Percentiles rank a stretch among this genome's conserved stretches.
Evolutionary conservation across 176 grass and related monocot species (phyloP).

Genomic region (Secale cereale): DNA sequence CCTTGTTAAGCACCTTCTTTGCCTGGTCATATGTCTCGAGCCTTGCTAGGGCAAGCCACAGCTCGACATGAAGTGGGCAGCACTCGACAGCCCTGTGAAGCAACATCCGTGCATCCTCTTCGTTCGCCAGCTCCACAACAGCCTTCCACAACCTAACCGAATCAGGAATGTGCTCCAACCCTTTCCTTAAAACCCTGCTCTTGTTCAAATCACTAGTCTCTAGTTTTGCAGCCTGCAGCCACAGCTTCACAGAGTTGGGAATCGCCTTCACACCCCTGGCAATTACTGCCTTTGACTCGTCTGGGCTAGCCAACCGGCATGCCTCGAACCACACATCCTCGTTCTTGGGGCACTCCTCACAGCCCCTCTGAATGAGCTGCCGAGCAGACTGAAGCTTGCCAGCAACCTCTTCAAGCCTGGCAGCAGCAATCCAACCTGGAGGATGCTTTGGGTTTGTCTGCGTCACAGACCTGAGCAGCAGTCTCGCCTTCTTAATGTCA

Average conservation of each 20-base stretch:
- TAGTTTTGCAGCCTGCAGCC: constrained; percentile 80
- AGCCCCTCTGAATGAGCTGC: constrained; percentile 80
- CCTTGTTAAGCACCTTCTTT: constrained; percentile 90
- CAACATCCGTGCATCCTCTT: constrained; percentile 85
- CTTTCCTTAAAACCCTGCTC: constrained; percentile 78
- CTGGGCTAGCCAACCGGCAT: constrained; percentile 79
- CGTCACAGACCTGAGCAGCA: constrained; percentile 81
- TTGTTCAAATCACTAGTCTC: constrained; percentile 66
- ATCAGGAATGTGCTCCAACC: constrained; percentile 84
- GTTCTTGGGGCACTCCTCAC: constrained; percentile 92
- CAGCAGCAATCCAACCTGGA: constrained; percentile 93
- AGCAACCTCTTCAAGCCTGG: constrained; percentile 87
- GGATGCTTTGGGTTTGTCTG: constrained; percentile 95
- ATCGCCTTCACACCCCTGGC: constrained; percentile 82
- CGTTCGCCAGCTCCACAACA: constrained; percentile 80
- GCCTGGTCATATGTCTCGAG: constrained; percentile 94
- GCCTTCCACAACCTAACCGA: constrained; percentile 91
- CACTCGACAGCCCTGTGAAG: constrained; percentile 90
- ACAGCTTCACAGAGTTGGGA: constrained; percentile 90
- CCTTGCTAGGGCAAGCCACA: constrained; percentile 94
- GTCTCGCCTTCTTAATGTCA: constrained; percentile 88
- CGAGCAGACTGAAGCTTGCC: constrained; percentile 77
- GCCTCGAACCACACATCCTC: constrained; percentile 97
- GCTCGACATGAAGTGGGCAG: constrained; percentile 80
- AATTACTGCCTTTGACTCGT: constrained; percentile 89